Evolutionary conservation across 2,329 filamentous ascomycete genomes (phyloP), one percentile per base, ranked within the genome.

Genomic region (Fusarium foetens): DNA sequence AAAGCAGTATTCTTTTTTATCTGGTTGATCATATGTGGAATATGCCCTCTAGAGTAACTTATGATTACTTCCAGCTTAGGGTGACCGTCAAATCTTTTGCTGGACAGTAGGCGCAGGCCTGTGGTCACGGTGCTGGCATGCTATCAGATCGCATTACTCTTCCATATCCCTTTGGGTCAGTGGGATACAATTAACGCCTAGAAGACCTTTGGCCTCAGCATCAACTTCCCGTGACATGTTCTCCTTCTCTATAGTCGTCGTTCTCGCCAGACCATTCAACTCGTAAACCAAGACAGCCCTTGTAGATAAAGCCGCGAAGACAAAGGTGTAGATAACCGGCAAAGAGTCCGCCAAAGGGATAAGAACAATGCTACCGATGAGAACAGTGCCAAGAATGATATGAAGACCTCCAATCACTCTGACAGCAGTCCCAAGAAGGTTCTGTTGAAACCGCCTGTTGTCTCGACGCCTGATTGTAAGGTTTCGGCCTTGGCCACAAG

Each of bases 301-400:
- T 45, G 66, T 67, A 25, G 57, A 27, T 42, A 63, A n/a, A 55
- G 58, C 63, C 6, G 63, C 57, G 21, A 63, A 62, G 8, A 69
- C 58, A 63, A 66, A 69, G 10, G n/a, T 58, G 36, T 69, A 69
- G n/a, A 69, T 69, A 16, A 69, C 41, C 25, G 58, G 66, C 25
- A 69, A 42, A 39, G 48, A 69, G 58, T 69, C 66, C 13, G 55
- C 66, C 41, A 69, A 27, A n/a, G 63, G 62, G 35, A 69, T 62
- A 27, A 66, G 53, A 35, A 66, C 46, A 25, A 66, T 51, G 21
- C 66, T 69, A 8, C 63, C 63, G 33, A 66, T 51, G 10, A 69
- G 63, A 31, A 58, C 48, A 31, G 66, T 69, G 8, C 66, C 66
- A 14, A 66, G 46, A 33, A 69, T 69, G 36, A 69, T 66, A 19